Percentiles rank a stretch among this genome's conserved stretches.
phyloP scores from a whole-genome alignment of 2,329 filamentous ascomycete genomes.

The Fusarium beomiforme region DNA sequence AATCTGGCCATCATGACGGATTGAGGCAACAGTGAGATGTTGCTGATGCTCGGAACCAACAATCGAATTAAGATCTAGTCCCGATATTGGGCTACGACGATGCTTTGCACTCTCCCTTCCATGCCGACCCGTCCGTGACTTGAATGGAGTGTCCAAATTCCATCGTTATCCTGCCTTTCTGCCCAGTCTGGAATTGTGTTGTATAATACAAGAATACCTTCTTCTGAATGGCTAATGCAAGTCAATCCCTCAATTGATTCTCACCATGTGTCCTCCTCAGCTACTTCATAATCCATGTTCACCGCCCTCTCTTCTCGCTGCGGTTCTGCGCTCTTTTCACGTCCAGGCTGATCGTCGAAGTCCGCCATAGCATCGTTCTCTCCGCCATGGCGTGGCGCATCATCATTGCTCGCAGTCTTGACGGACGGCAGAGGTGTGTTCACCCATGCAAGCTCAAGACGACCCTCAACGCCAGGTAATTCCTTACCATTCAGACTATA shows the following conservation, averaged over 20 bases:
- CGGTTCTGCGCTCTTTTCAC: constrained; percentile 21
- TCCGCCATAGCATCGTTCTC: constrained; percentile 43
- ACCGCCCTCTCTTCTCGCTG: constrained; percentile 47
- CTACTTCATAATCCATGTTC: constrained; percentile 65
- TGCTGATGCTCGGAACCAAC: constrained; percentile 4
- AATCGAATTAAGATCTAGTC: constrained; percentile 32
- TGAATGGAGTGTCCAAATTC: not conserved
- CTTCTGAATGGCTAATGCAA: not conserved
- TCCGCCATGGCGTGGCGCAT: not conserved
- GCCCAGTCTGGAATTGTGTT: not conserved
- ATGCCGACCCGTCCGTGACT: not conserved
- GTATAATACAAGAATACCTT: not conserved
- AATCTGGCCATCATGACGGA: not conserved
- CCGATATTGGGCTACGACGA: constrained; percentile 25
- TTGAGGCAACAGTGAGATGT: not conserved
- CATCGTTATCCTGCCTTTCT: not conserved
- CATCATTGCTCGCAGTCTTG: constrained; percentile 23
- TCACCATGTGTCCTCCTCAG: constrained; percentile 61
- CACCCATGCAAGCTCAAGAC: constrained; percentile 74
- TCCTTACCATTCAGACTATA: constrained; percentile 64
- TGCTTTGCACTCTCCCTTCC: not conserved
- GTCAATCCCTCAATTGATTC: not conserved
- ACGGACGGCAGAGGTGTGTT: constrained; percentile 44
- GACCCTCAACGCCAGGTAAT: constrained; percentile 70
- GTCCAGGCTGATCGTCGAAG: constrained; percentile 30